Base-by-base conservation (phyloP, 495 filamentous ascomycete species). In the Paragyromitra xinjiangensis region DNA sequence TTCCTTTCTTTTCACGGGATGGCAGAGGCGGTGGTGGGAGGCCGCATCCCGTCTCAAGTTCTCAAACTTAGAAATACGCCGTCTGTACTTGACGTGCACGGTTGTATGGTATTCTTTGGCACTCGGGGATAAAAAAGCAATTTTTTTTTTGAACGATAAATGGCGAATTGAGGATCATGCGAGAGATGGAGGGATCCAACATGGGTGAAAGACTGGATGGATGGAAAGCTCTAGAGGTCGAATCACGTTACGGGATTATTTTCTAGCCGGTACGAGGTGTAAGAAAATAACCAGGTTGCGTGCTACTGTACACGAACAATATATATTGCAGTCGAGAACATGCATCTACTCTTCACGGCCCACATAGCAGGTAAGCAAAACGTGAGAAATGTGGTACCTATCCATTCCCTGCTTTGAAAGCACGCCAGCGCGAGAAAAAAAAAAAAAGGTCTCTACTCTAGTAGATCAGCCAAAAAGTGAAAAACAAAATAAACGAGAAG, bases 331-430 rank as follows among this genome's bases (percentile, higher is more conserved):
- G 53, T 59, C 50, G 59, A 65, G 51, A 45, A 45, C 42, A 55
- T 75, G 73, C 73, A 22, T n/a, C 61, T 63, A 24, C 69, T 51
- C 48, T 48, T 11, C 22, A 51, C 69, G 70, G 39, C 59, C 51
- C 22, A 55, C 14, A 42, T 19, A 70, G 66, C 45, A 53, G 51
- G 51, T 55, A 58, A 29, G 29, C 51, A 44, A 69, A 69, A 58
- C 51, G 42, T 63, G n/a, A 59, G 59, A 77, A 50, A 77, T 77
- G 74, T 77, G 74, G 74, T 77, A 73, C 74, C 74, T 77, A 77
- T 77, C 59, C 69, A 65, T 77, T 77, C 74, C 74, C 69, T 73
- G 69, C 69, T 73, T 58, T 26, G 7, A 22, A 45, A 48, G 66
- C 26, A 56, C 58, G 56, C 58, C 61, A 65, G n/a, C 22, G 34